Conservation (phyloP, 2,329 filamentous ascomycete genomes). For the Fusarium verticillioides region DNA sequence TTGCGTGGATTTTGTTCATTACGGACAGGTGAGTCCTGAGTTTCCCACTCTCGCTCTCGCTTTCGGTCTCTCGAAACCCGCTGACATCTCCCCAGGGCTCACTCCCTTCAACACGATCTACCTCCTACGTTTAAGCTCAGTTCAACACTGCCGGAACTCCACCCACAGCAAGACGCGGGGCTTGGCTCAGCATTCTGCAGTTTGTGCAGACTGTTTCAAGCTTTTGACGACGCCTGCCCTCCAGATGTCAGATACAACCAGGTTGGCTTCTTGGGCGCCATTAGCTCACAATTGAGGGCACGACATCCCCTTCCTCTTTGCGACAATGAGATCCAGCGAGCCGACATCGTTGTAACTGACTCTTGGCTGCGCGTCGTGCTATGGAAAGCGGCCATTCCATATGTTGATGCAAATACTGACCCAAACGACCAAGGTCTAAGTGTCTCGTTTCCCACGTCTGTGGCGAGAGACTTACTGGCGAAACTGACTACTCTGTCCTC, state of each 20-base stretch:
- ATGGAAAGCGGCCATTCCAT: slow-evolving; percentile 24
- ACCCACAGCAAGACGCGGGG: not conserved
- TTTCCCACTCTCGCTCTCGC: rapidly evolving
- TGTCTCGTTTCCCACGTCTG: slow-evolving; percentile 19
- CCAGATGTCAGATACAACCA: slow-evolving; percentile 7
- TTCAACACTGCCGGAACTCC: slow-evolving; percentile 9
- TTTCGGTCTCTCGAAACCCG: not conserved
- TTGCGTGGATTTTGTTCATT: slow-evolving; percentile 24
- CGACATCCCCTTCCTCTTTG: not conserved
- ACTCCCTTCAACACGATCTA: slow-evolving; percentile 20
- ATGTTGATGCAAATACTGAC: slow-evolving; percentile 12
- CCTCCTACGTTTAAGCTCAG: slow-evolving; percentile 27
- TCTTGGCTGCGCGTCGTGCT: slow-evolving; percentile 23
- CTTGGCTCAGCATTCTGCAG: slow-evolving; percentile 18
- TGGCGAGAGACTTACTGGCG: slow-evolving; percentile 16
- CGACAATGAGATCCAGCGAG: slow-evolving; percentile 17
- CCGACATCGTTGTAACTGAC: slow-evolving; percentile 20
- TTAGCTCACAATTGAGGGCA: slow-evolving; percentile 9
- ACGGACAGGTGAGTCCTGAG: slow-evolving; percentile 5
- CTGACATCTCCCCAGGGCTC: slow-evolving; percentile 1
- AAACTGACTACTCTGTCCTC: slow-evolving; percentile 19
- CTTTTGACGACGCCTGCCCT: slow-evolving; percentile 21
- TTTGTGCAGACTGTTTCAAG: slow-evolving; percentile 20
- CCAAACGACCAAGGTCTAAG: slow-evolving; percentile 14
- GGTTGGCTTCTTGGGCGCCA: slow-evolving; percentile 6